Evolutionary conservation across 2,329 filamentous ascomycete species (phyloP).

Genomic region (Fusarium verrucosum): DNA sequence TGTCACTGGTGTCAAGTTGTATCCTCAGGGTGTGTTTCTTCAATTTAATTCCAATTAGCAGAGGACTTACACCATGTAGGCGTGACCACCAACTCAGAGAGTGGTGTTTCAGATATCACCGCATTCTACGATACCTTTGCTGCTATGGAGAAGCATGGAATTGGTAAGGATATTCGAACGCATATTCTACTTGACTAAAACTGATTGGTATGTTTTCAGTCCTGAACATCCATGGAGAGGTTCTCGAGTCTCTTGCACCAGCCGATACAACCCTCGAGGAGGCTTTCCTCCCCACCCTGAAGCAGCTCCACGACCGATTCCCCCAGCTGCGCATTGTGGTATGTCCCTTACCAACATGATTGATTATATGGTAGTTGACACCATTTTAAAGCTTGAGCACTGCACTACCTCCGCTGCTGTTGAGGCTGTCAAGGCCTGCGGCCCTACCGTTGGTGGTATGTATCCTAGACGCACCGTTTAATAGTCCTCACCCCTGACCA

Average conservation of each 20-base stretch:
- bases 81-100: slow-evolving; percentile 72
- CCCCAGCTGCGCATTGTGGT: slow-evolving; percentile 73
- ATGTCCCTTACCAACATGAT: slow-evolving; percentile 2
- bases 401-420: slow-evolving; percentile 87
- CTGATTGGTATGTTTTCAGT: slow-evolving; percentile 53
- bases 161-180: slow-evolving; percentile 50
- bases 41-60: neutral
- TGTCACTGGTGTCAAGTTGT: slow-evolving; percentile 76
- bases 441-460: slow-evolving; percentile 74
- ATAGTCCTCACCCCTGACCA: neutral
- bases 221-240: slow-evolving; percentile 94
- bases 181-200: neutral
- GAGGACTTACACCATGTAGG: slow-evolving; percentile 49
- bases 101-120: slow-evolving; percentile 75
- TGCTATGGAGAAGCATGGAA: slow-evolving; percentile 85
- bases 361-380: neutral
- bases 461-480: neutral
- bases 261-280: slow-evolving; percentile 58
- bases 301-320: slow-evolving; percentile 76
- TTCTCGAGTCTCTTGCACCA: slow-evolving; percentile 61
- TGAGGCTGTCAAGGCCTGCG: slow-evolving; percentile 78
- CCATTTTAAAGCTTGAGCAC: slow-evolving; percentile 70
- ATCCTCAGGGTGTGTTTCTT: slow-evolving; percentile 58
- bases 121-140: slow-evolving; percentile 81
- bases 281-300: slow-evolving; percentile 81